phyloP scores from a whole-genome alignment of 345 rosid genomes.

The Brassica rapa region DNA sequence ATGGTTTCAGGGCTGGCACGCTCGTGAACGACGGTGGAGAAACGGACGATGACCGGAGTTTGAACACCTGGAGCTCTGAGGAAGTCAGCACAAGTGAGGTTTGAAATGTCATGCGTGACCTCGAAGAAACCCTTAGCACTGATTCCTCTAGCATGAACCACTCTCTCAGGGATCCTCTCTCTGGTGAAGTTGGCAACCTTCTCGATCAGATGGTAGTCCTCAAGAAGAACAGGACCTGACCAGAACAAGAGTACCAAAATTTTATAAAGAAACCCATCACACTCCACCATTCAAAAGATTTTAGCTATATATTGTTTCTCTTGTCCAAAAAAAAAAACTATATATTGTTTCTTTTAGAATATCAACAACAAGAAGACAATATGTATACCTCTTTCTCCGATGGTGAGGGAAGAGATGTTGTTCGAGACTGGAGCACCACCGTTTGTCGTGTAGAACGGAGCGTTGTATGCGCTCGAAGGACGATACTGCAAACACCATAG shows the following conservation, averaged over 20 bases:
- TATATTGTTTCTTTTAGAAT: too few species aligned
- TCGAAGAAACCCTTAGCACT: constrained; percentile 99
- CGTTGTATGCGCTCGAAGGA: constrained; percentile 69
- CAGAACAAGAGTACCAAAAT: background rate
- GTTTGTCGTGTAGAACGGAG: constrained; percentile 77
- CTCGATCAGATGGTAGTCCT: constrained; percentile 94
- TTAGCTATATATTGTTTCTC: background rate
- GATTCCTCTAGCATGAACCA: constrained; percentile 98
- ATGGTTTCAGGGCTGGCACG: constrained; percentile 99
- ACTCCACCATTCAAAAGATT: background rate
- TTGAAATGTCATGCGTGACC: constrained; percentile 87
- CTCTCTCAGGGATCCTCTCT: constrained; percentile 96
- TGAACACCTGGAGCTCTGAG: constrained; percentile 96
- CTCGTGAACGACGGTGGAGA: constrained; percentile 97
- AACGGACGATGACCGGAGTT: constrained; percentile 92
- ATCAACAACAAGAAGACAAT: background rate
- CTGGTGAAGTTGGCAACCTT: constrained; percentile 92
- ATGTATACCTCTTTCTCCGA: constrained; percentile 78
- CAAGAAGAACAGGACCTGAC: constrained; percentile 93
- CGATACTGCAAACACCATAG: constrained; percentile 35
- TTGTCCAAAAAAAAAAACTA: too few species aligned
- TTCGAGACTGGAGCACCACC: constrained; percentile 82
- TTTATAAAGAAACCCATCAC: background rate
- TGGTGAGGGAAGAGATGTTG: constrained; percentile 76
- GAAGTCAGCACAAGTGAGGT: constrained; percentile 90